These are phyloP conservation scores for Saturnispora dispora DNA, from an alignment of 805 yeast species.

Conservation along the genomic window DNA sequence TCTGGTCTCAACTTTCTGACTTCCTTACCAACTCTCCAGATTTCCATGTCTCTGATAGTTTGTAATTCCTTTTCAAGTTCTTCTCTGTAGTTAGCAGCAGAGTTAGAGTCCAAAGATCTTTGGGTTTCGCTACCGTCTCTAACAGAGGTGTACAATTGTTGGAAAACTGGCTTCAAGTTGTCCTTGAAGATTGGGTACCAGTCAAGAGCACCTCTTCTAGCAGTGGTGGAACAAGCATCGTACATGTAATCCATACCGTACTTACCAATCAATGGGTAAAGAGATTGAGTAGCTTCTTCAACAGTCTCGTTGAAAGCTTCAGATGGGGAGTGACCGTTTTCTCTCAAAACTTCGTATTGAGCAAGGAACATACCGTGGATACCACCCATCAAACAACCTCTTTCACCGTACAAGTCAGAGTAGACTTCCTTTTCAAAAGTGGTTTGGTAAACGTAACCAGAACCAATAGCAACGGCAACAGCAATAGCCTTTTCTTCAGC, in stretches of 20 bases:
- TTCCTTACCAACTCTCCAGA: constrained; percentile 99
- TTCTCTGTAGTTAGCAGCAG: constrained; percentile 95
- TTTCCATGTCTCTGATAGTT: constrained; percentile 93
- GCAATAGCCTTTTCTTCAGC: constrained; percentile 99
- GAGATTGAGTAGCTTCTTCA: constrained; percentile 99
- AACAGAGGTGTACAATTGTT: constrained; percentile 90
- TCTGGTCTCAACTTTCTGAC: constrained; percentile 99
- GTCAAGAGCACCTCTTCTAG: constrained; percentile 99
- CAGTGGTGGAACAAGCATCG: constrained; percentile 99
- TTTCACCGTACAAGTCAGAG: constrained; percentile 99
- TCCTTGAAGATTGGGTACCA: constrained; percentile 99
- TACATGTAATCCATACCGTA: constrained; percentile 99
- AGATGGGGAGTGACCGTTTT: constrained; percentile 98
- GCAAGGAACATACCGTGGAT: constrained; percentile 99
- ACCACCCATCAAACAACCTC: constrained; percentile 99
- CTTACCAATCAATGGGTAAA: constrained; percentile 97
- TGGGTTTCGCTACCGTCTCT: constrained; percentile 95
- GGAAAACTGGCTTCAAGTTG: constrained; percentile 97
- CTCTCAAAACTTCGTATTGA: constrained; percentile 99
- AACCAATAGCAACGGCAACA: constrained; percentile 97
- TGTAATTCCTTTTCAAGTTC: constrained; percentile 89
- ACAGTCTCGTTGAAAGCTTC: constrained; percentile 99
- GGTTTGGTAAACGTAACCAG: constrained; percentile 99
- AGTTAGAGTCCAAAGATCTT: constrained; percentile 97
- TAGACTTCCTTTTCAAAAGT: constrained; percentile 98